Percentiles rank a stretch among this genome's conserved stretches.
Evolutionary conservation across 2,329 filamentous ascomycete species (phyloP).

Genomic region (Fusarium tuaranense): DNA sequence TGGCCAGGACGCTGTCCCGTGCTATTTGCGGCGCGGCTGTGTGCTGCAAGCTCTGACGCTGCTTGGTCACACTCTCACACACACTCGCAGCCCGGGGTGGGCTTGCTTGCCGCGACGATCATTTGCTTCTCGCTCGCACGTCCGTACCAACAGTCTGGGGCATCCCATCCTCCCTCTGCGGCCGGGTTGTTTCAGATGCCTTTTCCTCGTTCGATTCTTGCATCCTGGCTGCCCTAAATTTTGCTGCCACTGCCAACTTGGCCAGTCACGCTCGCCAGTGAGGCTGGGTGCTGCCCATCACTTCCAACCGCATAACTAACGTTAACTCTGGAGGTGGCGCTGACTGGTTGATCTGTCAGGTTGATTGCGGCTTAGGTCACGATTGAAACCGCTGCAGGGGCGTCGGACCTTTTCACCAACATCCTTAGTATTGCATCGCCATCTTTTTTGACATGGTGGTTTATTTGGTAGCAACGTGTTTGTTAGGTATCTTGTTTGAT

Average conservation of each 20-base stretch:
- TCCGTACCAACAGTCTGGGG: slow-evolving; percentile 43
- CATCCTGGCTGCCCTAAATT: slow-evolving; percentile 35
- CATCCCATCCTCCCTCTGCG: slow-evolving; percentile 40
- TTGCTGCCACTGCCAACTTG: slow-evolving; percentile 13
- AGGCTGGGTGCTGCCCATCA: slow-evolving; percentile 1
- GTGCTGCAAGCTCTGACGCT: slow-evolving; percentile 22
- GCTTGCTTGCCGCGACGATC: slow-evolving; percentile 46
- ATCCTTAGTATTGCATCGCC: neutral
- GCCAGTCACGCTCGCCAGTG: neutral
- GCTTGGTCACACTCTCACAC: slow-evolving; percentile 6
- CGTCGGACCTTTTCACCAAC: neutral
- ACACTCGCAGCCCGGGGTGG: slow-evolving; percentile 22
- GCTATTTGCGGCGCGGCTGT: slow-evolving; percentile 47
- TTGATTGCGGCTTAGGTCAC: neutral
- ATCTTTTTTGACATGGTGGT: neutral
- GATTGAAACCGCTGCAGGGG: neutral
- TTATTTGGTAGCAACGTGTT: slow-evolving; percentile 4
- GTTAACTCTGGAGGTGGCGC: slow-evolving; percentile 4
- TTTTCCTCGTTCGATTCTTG: slow-evolving; percentile 45
- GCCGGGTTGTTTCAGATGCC: slow-evolving; percentile 42
- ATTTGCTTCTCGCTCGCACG: slow-evolving; percentile 38
- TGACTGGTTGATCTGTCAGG: slow-evolving; percentile 3
- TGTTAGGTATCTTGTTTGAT: neutral
- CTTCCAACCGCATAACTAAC: neutral
- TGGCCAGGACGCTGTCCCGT: slow-evolving; percentile 9